Conservation (phyloP, 306 rosid species). For the Quercus mongolica region DNA sequence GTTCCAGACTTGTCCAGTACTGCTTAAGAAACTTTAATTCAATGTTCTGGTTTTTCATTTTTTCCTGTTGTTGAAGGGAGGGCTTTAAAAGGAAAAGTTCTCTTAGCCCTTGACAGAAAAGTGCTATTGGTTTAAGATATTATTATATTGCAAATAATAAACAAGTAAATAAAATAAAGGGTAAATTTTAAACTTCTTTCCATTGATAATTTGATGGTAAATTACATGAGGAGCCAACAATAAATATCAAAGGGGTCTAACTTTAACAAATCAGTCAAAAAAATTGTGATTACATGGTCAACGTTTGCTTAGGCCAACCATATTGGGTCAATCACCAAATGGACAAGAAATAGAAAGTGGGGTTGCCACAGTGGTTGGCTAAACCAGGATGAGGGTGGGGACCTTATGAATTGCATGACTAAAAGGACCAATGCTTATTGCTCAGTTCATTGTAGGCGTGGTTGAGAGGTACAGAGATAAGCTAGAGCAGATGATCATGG, state of each 20-base stretch:
- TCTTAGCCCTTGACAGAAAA: too few species aligned
- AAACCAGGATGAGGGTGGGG: too few species aligned
- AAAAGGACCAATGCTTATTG: neutral
- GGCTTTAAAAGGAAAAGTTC: too few species aligned
- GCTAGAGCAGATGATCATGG: neutral
- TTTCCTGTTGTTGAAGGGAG: too few species aligned
- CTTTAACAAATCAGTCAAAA: neutral
- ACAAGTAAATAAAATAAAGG: fast-evolving
- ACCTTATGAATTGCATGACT: too few species aligned
- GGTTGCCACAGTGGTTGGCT: neutral
- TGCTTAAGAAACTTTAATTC: too few species aligned
- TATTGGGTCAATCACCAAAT: neutral
- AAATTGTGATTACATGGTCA: neutral
- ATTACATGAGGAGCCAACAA: neutral
- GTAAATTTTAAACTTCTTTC: neutral
- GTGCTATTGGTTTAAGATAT: too few species aligned
- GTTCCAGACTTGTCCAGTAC: too few species aligned
- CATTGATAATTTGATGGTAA: neutral
- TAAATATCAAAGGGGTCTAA: neutral
- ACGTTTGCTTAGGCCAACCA: neutral
- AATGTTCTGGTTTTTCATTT: too few species aligned
- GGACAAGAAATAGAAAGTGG: too few species aligned
- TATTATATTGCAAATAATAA: too few species aligned
- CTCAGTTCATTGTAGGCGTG: neutral
- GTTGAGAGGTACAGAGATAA: neutral